Conservation (phyloP, 306 rosid genomes). For the Alnus glutinosa region DNA sequence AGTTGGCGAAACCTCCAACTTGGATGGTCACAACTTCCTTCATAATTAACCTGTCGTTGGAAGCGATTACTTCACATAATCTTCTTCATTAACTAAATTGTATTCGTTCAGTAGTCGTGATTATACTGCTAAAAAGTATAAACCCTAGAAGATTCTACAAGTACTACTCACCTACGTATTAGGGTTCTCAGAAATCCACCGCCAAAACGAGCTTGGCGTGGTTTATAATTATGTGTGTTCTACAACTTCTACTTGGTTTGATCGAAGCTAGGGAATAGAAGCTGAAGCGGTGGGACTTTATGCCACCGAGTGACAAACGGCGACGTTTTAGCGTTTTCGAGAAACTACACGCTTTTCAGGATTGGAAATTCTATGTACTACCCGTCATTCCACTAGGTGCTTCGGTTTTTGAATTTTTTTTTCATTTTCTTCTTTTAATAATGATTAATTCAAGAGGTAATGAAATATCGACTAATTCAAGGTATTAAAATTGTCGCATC, state of each 20-base stretch:
- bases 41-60: slow-evolving; percentile 41
- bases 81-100: neutral
- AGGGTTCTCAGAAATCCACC: neutral
- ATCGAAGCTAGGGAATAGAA: neutral
- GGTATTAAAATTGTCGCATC: too few species aligned
- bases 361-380: too few species aligned
- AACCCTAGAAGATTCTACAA: neutral
- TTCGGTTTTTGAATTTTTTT: too few species aligned
- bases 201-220: neutral
- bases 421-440: too few species aligned
- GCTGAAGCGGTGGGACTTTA: neutral
- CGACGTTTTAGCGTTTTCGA: too few species aligned
- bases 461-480: too few species aligned
- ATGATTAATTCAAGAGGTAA: too few species aligned
- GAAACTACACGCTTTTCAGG: too few species aligned
- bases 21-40: slow-evolving; percentile 81
- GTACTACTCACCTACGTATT: neutral
- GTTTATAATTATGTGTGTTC: neutral
- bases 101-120: neutral
- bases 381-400: too few species aligned
- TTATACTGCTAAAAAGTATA: neutral
- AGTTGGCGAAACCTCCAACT: slow-evolving; percentile 83
- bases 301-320: too few species aligned
- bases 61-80: neutral
- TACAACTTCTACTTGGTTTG: too few species aligned